These are phyloP conservation scores for Thalassiosira mediterranea DNA, from an alignment of 352 stramenopile species.

Conservation along the genomic window DNA sequence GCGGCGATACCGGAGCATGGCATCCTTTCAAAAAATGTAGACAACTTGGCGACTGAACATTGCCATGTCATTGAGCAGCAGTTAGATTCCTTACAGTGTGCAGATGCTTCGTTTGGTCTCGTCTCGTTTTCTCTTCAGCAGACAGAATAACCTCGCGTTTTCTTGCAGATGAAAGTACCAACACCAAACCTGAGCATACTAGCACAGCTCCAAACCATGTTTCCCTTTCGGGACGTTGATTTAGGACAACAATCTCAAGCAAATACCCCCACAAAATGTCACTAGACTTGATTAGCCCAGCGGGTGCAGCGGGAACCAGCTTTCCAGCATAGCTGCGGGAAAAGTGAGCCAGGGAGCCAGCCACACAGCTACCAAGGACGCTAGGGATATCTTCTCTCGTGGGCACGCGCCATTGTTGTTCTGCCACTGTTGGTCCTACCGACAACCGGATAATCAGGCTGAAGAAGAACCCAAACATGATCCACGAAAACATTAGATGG, in stretches of 20 bases:
- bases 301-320: constrained; percentile 37
- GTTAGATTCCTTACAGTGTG: too few relatives aligned
- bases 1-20: too few relatives aligned
- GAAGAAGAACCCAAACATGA: constrained; percentile 50
- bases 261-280: constrained; percentile 56
- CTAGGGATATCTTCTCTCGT: background rate
- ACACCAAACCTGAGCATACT: constrained; percentile 36
- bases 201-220: constrained; percentile 45
- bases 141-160: too few relatives aligned
- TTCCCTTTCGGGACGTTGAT: constrained; percentile 18
- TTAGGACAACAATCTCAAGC: constrained; percentile 51
- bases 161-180: too few relatives aligned
- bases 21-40: too few relatives aligned
- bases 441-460: constrained; percentile 24
- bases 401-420: constrained; percentile 17
- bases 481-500: constrained; percentile 62
- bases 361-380: constrained; percentile 29
- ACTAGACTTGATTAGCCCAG: constrained; percentile 27
- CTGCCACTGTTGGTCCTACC: background rate
- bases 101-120: too few relatives aligned
- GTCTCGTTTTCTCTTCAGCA: too few relatives aligned
- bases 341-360: constrained; percentile 49
- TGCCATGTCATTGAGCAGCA: too few relatives aligned
- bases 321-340: constrained; percentile 55
- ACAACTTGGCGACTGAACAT: too few relatives aligned